A percentile compares a stretch with the other conserved stretches of the same genome.
Conservation (phyloP, 2,329 filamentous ascomycete genomes). For the Sporothrix brunneoviolacea region DNA sequence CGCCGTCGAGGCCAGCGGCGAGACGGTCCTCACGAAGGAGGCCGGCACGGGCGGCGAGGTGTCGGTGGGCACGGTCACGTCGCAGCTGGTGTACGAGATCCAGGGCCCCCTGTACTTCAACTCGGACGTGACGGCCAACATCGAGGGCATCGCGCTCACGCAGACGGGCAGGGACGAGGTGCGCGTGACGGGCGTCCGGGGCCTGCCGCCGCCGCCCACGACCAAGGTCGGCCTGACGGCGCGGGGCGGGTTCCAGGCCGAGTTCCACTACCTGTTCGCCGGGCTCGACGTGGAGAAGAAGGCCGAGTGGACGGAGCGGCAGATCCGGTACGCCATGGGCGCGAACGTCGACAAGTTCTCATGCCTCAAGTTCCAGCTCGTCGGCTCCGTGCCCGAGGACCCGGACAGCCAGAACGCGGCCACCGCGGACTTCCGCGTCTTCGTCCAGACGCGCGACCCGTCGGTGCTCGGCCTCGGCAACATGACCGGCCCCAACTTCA, state of each 20-base stretch:
- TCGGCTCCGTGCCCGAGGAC: conserved; percentile 23
- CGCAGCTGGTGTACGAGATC: conserved; percentile 32
- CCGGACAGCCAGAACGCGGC: conserved; percentile 26
- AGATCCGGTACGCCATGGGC: conserved; percentile 16
- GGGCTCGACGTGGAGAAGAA: conserved; percentile 22
- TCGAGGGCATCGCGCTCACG: conserved; percentile 35
- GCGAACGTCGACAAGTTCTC: conserved; percentile 22
- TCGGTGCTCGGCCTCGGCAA: conserved; percentile 9
- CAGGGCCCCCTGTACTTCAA: conserved; percentile 31
- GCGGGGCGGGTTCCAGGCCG: conserved; percentile 21
- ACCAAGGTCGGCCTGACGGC: conserved; percentile 23
- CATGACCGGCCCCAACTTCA: conserved; percentile 20
- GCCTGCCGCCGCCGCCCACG: conserved; percentile 26
- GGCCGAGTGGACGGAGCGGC: conserved; percentile 19
- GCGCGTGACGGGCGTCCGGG: conserved; percentile 28
- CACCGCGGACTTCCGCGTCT: conserved; percentile 29
- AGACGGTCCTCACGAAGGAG: conserved; percentile 24
- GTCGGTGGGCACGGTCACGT: conserved; percentile 16
- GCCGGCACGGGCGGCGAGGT: conserved; percentile 20
- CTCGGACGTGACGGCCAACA: conserved; percentile 27
- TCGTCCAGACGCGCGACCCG: conserved; percentile 30
- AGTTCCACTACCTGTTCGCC: conserved; percentile 21
- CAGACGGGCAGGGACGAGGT: conserved; percentile 31
- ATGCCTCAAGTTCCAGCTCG: conserved; percentile 21
- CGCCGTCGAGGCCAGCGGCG: conserved; percentile 39